phyloP scores from a whole-genome alignment of 441 rosid genomes.

The Corymbia citriodora region DNA sequence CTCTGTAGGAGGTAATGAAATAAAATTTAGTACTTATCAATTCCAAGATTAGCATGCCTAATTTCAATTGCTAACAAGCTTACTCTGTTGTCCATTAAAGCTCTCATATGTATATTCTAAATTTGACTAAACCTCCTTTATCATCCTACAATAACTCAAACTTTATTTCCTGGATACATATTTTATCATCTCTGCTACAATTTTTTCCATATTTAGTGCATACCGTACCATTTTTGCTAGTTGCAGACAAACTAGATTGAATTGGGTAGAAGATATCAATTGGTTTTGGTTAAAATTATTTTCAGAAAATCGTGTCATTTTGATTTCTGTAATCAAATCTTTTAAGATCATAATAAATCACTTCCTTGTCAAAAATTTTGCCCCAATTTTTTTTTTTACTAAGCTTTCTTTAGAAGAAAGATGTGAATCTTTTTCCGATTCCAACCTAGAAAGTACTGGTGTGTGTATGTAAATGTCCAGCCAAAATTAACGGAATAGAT shows the following conservation, averaged over 20 bases:
- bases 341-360: neutral
- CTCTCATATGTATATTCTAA: neutral
- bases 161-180: neutral
- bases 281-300: neutral
- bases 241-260: neutral
- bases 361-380: neutral
- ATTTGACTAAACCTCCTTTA: neutral
- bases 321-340: neutral
- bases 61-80: neutral
- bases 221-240: neutral
- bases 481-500: neutral
- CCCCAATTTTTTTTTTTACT: neutral
- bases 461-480: neutral
- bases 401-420: neutral
- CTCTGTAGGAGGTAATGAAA: neutral
- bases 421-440: neutral
- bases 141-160: neutral
- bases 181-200: neutral
- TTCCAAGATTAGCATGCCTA: neutral
- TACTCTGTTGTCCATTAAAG: neutral
- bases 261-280: neutral
- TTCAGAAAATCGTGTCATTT: neutral
- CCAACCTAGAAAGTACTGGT: neutral
- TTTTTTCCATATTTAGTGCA: neutral
- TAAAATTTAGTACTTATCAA: neutral